These are phyloP conservation scores for Reticulascus tulasneorum DNA, from an alignment of 2,329 filamentous ascomycete species.

Conservation along the genomic window DNA sequence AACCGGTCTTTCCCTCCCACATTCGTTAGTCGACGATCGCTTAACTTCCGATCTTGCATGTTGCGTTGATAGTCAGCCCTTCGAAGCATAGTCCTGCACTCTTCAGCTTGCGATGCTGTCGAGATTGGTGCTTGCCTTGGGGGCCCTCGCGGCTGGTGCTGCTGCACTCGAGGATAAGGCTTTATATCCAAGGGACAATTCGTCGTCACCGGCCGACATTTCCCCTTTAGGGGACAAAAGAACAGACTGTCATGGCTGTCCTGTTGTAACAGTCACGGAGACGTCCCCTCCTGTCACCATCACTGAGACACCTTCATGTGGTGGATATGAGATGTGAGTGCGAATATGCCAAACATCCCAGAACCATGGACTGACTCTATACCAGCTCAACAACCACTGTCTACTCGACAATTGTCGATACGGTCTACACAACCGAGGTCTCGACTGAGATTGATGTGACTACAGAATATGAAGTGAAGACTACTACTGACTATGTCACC, in stretches of 20 bases:
- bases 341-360: too few relatives aligned
- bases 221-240: background rate
- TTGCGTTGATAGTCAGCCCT: slow-evolving; percentile 2
- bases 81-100: slow-evolving; percentile 3
- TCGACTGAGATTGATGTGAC: slow-evolving; percentile 4
- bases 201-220: background rate
- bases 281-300: too few relatives aligned
- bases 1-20: slow-evolving; percentile 7
- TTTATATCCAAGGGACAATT: slow-evolving; percentile 7
- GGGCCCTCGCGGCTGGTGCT: slow-evolving; percentile 4
- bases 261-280: too few relatives aligned
- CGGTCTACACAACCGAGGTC: slow-evolving; percentile 7
- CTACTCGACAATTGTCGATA: slow-evolving; percentile 7
- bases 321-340: too few relatives aligned
- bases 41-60: slow-evolving; percentile 3
- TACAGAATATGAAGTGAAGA: slow-evolving; percentile 9
- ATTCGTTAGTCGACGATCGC: slow-evolving; percentile 5
- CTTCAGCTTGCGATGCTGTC: slow-evolving; percentile 4
- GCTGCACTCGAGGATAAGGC: slow-evolving; percentile 1
- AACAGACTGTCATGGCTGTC: background rate
- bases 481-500: background rate
- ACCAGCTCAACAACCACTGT: slow-evolving; percentile 1
- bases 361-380: too few relatives aligned
- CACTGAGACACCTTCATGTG: background rate
- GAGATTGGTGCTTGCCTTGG: slow-evolving; percentile 4